These are phyloP conservation scores for Exophiala sideris DNA, from an alignment of 2,329 filamentous ascomycete species.

Conservation along the genomic window DNA sequence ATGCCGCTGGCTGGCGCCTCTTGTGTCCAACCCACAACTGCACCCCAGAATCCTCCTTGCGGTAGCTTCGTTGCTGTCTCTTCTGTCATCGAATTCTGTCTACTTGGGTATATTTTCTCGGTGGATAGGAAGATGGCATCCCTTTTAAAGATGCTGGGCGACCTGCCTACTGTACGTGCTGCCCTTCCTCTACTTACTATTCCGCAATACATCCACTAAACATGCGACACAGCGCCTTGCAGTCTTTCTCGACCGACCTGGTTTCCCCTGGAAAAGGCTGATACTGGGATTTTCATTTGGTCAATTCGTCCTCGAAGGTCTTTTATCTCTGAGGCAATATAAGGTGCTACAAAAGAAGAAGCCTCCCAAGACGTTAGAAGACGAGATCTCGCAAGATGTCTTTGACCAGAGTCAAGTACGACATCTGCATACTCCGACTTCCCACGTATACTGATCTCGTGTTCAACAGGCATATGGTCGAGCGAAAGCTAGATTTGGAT, in stretches of 20 bases:
- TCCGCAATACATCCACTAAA: constrained; percentile 4
- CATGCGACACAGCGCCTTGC: constrained; percentile 60
- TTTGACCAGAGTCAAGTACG: constrained; percentile 86
- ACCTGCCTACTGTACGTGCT: constrained; percentile 27
- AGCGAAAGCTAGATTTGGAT: constrained; percentile 87
- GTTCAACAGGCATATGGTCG: constrained; percentile 73
- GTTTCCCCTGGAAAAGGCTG: constrained; percentile 96
- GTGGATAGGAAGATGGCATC: constrained; percentile 24
- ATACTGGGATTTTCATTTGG: constrained; percentile 91
- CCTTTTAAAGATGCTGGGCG: constrained; percentile 25
- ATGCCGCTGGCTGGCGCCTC: not conserved
- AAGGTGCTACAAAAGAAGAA: constrained; percentile 74
- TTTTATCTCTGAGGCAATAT: constrained; percentile 88
- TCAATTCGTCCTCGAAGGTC: constrained; percentile 85
- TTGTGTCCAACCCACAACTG: not conserved
- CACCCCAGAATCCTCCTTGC: not conserved
- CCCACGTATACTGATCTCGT: not conserved
- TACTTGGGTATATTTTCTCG: not conserved
- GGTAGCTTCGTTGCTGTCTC: not conserved
- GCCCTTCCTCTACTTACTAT: not conserved
- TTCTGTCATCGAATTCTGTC: not conserved
- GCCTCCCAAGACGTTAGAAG: constrained; percentile 79
- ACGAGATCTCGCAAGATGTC: constrained; percentile 83
- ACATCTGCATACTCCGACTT: constrained; percentile 1
- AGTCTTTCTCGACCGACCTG: constrained; percentile 79